phyloP scores from a whole-genome alignment of 169 alveolate species.

The Plasmodium reichenowi region DNA sequence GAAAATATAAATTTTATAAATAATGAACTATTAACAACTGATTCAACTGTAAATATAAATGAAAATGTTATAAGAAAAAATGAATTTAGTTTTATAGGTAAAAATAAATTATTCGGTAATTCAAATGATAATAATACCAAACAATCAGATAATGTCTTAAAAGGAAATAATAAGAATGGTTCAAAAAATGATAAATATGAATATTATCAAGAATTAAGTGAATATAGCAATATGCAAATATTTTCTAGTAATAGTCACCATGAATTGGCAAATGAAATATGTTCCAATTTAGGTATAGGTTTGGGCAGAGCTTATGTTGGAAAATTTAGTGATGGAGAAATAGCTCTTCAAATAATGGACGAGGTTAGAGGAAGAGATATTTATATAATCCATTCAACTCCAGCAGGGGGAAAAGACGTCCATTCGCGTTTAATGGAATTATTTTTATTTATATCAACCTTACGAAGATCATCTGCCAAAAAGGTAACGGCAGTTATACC shows the following conservation, averaged over 20 bases:
- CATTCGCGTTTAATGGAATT: slow-evolving; percentile 79
- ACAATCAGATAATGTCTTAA: slow-evolving; percentile 7
- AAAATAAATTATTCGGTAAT: slow-evolving; percentile 20
- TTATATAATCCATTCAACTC: slow-evolving; percentile 89
- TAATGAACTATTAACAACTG: neutral
- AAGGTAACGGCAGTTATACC: slow-evolving; percentile 92
- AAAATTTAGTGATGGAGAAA: slow-evolving; percentile 93
- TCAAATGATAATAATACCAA: slow-evolving; percentile 5
- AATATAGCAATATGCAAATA: slow-evolving; percentile 75
- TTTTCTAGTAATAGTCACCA: slow-evolving; percentile 81
- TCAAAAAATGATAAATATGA: slow-evolving; percentile 67
- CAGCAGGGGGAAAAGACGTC: slow-evolving; percentile 86
- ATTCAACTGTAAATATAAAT: neutral
- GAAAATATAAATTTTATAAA: slow-evolving; percentile 19
- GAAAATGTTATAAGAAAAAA: slow-evolving; percentile 23
- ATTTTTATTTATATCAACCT: slow-evolving; percentile 81
- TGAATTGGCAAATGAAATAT: slow-evolving; percentile 82
- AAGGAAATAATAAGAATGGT: slow-evolving; percentile 14
- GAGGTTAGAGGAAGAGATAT: slow-evolving; percentile 91
- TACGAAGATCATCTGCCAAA: slow-evolving; percentile 92
- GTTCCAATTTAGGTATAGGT: slow-evolving; percentile 84
- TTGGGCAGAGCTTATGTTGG: slow-evolving; percentile 85
- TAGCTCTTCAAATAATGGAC: slow-evolving; percentile 87
- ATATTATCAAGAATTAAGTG: slow-evolving; percentile 78
- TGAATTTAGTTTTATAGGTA: slow-evolving; percentile 50